A percentile compares a stretch with the other conserved stretches of the same genome.
Evolutionary conservation across 768 basidiomycete species (phyloP).

Genomic region (Cubamyces sp.): DNA sequence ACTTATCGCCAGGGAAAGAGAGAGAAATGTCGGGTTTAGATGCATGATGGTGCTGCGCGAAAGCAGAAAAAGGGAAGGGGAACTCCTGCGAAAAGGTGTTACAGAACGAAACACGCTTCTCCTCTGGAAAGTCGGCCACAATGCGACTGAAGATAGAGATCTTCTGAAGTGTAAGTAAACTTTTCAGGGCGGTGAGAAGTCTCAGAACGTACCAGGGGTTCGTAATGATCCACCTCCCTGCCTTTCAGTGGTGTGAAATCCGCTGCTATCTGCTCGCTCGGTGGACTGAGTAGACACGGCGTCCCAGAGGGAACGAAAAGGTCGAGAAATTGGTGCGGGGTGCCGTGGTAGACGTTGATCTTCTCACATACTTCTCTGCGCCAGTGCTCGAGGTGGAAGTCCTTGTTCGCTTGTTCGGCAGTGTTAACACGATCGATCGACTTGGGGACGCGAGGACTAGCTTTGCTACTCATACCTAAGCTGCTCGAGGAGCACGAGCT

Average conservation of each 20-base stretch:
- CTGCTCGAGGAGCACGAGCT: neutral
- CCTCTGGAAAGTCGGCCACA: conserved; percentile 1
- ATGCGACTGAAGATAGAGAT: neutral
- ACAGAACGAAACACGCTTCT: conserved; percentile 3
- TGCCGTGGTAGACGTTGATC: neutral
- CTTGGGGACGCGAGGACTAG: neutral
- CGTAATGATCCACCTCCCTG: neutral
- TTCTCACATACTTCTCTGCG: neutral
- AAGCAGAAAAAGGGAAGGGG: conserved; percentile 20
- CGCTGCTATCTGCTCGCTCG: neutral
- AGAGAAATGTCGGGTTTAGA: conserved; percentile 5
- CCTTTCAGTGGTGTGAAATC: neutral
- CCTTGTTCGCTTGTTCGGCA: neutral
- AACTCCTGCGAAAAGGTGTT: conserved; percentile 10
- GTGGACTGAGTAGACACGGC: neutral
- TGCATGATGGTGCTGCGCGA: conserved; percentile 1
- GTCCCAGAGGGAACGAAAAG: neutral
- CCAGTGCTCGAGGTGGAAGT: neutral
- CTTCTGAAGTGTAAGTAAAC: neutral
- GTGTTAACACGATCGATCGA: neutral
- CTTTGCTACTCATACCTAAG: neutral
- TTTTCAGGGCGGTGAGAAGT: too few relatives aligned
- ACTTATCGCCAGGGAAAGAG: neutral
- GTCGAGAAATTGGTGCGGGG: neutral
- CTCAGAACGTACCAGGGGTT: neutral